Percentiles rank a stretch among this genome's conserved stretches.
These are phyloP conservation scores for Diaporthe sp. DNA, from an alignment of 2,329 filamentous ascomycete genomes.

Conservation along the genomic window DNA sequence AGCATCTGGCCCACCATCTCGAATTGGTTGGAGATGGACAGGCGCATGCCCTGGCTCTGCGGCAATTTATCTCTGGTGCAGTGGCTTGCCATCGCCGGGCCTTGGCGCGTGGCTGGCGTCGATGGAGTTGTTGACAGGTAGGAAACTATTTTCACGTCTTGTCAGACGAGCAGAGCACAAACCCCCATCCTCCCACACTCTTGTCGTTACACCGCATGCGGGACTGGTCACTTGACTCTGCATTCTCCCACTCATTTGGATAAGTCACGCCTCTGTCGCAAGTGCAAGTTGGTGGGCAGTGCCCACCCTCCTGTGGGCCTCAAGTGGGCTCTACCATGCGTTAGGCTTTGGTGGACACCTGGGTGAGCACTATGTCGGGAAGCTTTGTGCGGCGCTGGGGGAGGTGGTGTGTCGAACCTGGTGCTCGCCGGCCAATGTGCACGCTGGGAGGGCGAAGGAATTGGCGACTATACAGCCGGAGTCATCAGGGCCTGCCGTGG, in stretches of 20 bases:
- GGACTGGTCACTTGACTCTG: slow-evolving; percentile 57
- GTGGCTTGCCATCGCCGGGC: slow-evolving; percentile 77
- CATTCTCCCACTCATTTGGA: slow-evolving; percentile 50
- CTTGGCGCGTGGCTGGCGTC: slow-evolving; percentile 78
- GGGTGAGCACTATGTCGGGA: not conserved
- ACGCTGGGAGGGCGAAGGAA: slow-evolving; percentile 36
- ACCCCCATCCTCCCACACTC: slow-evolving; percentile 30
- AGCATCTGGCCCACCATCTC: slow-evolving; percentile 79
- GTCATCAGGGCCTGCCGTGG: slow-evolving; percentile 43
- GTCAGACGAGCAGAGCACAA: slow-evolving; percentile 19
- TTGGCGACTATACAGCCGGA: slow-evolving; percentile 22
- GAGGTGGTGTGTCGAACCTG: slow-evolving; percentile 11
- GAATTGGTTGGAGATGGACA: slow-evolving; percentile 77
- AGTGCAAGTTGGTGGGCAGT: slow-evolving; percentile 46
- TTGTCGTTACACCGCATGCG: slow-evolving; percentile 55
- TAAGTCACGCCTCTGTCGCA: slow-evolving; percentile 42
- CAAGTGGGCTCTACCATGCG: slow-evolving; percentile 17
- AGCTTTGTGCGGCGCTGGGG: slow-evolving; percentile 2
- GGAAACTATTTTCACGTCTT: slow-evolving; percentile 52
- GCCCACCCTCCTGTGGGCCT: slow-evolving; percentile 10
- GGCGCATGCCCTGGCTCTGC: slow-evolving; percentile 91
- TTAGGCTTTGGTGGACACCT: not conserved
- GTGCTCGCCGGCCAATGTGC: slow-evolving; percentile 28
- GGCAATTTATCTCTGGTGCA: slow-evolving; percentile 81
- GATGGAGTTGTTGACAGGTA: slow-evolving; percentile 92